Evolutionary conservation across 306 rosid species (phyloP), one percentile per base, ranked within the genome.

Genomic region (Fagus sylvatica): DNA sequence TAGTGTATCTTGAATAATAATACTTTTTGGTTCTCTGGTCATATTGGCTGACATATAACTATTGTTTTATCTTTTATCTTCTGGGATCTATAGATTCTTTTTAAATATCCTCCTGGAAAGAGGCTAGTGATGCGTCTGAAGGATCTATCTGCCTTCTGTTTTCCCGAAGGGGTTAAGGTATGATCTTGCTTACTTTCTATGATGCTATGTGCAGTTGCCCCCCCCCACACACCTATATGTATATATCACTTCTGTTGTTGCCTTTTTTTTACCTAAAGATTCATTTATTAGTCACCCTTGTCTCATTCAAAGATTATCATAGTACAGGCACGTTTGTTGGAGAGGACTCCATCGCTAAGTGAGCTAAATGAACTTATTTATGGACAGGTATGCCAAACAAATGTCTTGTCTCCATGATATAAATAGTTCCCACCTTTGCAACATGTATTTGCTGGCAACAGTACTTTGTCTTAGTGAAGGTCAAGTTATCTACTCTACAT

Each of bases 291-390:
- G 19, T 70, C 15, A 22, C 79, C 51, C 68, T 77, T 22, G 74
- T 48, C 82, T 82, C 79, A 86, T 84, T 62, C 76, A 53, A 77
- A 55, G 75, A 69, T 80, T 87, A 61, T 79, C 78, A 79, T 84
- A 73, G 76, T 67, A 79, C 91, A 92, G 98, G 98, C 98, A 74
- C 81, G 83, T 72, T 49, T 95, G 77, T 66, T 95, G 91, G 98
- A 92, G 92, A 92, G 93, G 85, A 88, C 96, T 64, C 97, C 98
- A 19, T 95, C 98, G 70, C 84, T 95, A 46, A 95, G 98, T 88
- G 98, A 91, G 54, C 86, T 95, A 51, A 95, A 95, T 78, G 91
- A 91, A 87, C 81, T 95, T 89, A 91, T 95, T 72, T 95, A 92
- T 72, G 98, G 97, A 69, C 98, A 95, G 98, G 98, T 95, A 85